Conservation (phyloP, 495 filamentous ascomycete species). For the Daldinia caldariorum region DNA sequence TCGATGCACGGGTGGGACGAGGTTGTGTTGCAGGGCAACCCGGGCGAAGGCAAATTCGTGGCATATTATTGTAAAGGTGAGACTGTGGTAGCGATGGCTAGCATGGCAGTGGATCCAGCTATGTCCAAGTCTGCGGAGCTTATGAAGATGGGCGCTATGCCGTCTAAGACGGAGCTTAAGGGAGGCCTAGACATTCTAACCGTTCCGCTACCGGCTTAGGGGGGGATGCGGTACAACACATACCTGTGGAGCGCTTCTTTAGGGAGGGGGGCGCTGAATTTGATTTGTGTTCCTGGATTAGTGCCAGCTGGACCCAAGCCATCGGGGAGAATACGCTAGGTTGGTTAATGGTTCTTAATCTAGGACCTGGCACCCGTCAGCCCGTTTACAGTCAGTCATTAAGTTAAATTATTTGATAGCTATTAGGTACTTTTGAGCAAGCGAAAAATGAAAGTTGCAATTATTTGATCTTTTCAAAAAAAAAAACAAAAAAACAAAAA, state of each 20-base stretch:
- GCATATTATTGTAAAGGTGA: slow-evolving; percentile 91
- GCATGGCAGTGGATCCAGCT: slow-evolving; percentile 88
- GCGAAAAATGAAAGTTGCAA: too few species aligned
- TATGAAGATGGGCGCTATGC: slow-evolving; percentile 86
- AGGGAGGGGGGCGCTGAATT: neutral
- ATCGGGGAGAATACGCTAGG: too few species aligned
- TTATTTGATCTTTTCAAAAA: too few species aligned
- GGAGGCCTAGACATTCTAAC: slow-evolving; percentile 77
- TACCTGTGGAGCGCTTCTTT: neutral
- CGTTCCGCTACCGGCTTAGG: slow-evolving; percentile 54
- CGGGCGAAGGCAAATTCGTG: slow-evolving; percentile 83
- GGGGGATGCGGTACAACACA: neutral
- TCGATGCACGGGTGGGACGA: slow-evolving; percentile 84
- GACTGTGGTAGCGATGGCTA: slow-evolving; percentile 89
- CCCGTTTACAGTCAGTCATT: too few species aligned
- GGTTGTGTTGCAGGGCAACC: slow-evolving; percentile 76
- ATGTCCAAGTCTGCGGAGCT: slow-evolving; percentile 85
- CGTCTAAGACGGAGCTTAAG: slow-evolving; percentile 77
- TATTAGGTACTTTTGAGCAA: too few species aligned
- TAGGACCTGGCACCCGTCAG: too few species aligned
- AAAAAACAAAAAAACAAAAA: too few species aligned
- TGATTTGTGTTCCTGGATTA: slow-evolving; percentile 18
- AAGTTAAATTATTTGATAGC: too few species aligned
- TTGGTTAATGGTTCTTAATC: too few species aligned
- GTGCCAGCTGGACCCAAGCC: neutral